These are phyloP conservation scores for Fomitopsis serialis DNA, from an alignment of 768 basidiomycete species.

Conservation along the genomic window DNA sequence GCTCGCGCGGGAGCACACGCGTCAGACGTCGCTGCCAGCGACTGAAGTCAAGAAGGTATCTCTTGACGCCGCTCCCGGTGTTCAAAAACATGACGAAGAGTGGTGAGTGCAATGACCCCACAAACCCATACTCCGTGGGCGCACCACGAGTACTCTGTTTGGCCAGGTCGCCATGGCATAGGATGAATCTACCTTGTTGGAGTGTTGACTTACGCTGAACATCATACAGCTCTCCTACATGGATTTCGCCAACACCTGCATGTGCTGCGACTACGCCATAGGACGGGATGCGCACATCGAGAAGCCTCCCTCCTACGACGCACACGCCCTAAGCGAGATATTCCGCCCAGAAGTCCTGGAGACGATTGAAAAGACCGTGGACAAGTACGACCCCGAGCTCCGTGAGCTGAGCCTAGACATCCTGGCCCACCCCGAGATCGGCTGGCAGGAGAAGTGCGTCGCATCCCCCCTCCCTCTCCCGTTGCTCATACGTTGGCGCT, in stretches of 20 bases:
- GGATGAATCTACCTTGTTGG: no score
- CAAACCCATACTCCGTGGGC: no score
- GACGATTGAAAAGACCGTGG: constrained; percentile 50
- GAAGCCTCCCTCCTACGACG: constrained; percentile 19
- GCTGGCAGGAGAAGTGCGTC: constrained; percentile 11
- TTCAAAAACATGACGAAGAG: no score
- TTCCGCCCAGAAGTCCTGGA: constrained; percentile 34
- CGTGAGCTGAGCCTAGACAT: constrained; percentile 65
- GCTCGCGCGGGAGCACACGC: not conserved
- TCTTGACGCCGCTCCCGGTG: not conserved
- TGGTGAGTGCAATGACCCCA: no score
- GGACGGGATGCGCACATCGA: not conserved
- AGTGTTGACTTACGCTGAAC: no score
- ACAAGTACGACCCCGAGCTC: constrained; percentile 45
- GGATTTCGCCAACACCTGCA: constrained; percentile 7
- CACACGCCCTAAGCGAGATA: constrained; percentile 3
- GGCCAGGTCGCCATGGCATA: no score
- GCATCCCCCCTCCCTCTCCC: not conserved
- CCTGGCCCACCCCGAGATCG: constrained; percentile 14
- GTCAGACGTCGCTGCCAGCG: not conserved
- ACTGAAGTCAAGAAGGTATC: not conserved
- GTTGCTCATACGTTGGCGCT: not conserved
- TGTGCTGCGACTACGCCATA: not conserved
- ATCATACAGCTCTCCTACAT: constrained; percentile 6
- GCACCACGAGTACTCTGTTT: no score